Conservation (phyloP, 1,139 yeast species). For the Dujonia santamariae region DNA sequence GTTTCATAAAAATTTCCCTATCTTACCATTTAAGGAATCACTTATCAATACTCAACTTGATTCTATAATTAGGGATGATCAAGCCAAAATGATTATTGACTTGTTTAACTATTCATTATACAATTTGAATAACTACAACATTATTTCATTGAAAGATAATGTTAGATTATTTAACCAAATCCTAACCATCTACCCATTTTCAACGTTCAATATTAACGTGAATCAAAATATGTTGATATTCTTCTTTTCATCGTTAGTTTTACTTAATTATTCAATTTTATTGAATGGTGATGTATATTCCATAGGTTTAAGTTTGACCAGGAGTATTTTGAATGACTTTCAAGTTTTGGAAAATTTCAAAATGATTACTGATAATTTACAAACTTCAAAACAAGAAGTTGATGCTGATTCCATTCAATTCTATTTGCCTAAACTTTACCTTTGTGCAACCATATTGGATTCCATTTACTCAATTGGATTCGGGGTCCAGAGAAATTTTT, state of each 20-base stretch:
- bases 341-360: slow-evolving; percentile 42
- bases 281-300: slow-evolving; percentile 59
- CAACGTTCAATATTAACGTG: slow-evolving; percentile 17
- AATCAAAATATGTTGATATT: slow-evolving; percentile 31
- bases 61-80: slow-evolving; percentile 22
- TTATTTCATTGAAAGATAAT: slow-evolving; percentile 25
- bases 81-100: slow-evolving; percentile 40
- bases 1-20: slow-evolving; percentile 55
- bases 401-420: slow-evolving; percentile 37
- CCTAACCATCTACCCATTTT: slow-evolving; percentile 43
- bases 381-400: slow-evolving; percentile 6
- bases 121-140: slow-evolving; percentile 41
- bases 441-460: slow-evolving; percentile 50
- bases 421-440: slow-evolving; percentile 49
- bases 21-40: slow-evolving; percentile 49
- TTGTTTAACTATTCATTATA: slow-evolving; percentile 52
- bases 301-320: slow-evolving; percentile 51
- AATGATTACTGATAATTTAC: slow-evolving; percentile 11
- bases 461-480: slow-evolving; percentile 53
- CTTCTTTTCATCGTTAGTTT: slow-evolving; percentile 45
- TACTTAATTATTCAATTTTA: slow-evolving; percentile 55
- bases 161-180: slow-evolving; percentile 39
- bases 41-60: slow-evolving; percentile 17
- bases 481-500: slow-evolving; percentile 43
- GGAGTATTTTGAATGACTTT: slow-evolving; percentile 58